phyloP scores from a whole-genome alignment of 1,284 basidiomycete species.

The Mycena citricolor region DNA sequence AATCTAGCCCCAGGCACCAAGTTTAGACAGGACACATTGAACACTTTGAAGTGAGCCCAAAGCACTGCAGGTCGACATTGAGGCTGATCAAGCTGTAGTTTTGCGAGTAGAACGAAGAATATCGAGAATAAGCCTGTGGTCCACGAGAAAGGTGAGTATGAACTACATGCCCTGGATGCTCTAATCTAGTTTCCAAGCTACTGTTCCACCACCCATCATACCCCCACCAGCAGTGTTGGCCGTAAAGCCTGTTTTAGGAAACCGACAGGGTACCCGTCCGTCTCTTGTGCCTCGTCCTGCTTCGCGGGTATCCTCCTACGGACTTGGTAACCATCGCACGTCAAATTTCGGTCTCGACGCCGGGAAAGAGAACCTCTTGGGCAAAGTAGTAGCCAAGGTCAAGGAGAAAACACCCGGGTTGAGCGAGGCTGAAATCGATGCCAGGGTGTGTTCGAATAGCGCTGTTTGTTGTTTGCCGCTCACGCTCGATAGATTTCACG shows the following conservation, averaged over 20 bases:
- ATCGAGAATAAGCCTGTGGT: conserved; percentile 75
- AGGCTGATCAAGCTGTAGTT: no score
- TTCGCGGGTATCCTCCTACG: conserved; percentile 10
- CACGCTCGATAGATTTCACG: conserved; percentile 53
- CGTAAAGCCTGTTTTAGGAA: no score
- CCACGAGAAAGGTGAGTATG: conserved; percentile 69
- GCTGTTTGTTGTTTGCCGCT: neutral
- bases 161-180: no score
- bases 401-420: conserved; percentile 37
- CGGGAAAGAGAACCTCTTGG: no score
- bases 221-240: no score
- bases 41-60: conserved; percentile 79
- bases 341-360: no score
- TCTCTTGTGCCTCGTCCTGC: conserved; percentile 20
- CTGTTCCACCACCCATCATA: no score
- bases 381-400: no score
- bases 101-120: conserved; percentile 77
- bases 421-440: conserved; percentile 70
- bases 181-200: no score
- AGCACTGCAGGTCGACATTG: no score
- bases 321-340: no score
- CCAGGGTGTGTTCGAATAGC: conserved; percentile 51
- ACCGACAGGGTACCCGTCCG: conserved; percentile 2
- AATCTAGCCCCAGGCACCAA: conserved; percentile 79
- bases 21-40: conserved; percentile 80